Conservation (phyloP, 441 rosid species). For the Eruca vesicaria region DNA sequence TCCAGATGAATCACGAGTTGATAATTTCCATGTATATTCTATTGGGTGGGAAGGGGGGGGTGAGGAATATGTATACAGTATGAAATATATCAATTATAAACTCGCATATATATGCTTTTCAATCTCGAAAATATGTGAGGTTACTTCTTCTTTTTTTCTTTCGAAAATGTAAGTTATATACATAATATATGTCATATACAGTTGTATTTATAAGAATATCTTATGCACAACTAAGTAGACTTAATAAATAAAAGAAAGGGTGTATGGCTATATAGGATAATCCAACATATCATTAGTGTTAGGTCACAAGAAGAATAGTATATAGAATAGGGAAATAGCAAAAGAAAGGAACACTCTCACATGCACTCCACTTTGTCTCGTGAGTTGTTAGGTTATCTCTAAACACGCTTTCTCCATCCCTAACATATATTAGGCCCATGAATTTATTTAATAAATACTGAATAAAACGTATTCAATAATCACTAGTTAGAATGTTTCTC, state of each 20-base stretch:
- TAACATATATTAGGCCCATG: not conserved
- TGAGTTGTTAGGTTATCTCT: slow-evolving; percentile 23
- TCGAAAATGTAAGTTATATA: not conserved
- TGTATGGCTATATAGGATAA: not conserved
- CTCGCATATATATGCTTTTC: not conserved
- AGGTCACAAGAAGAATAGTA: slow-evolving; percentile 5
- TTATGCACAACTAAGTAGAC: not conserved
- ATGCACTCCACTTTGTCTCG: slow-evolving; percentile 28
- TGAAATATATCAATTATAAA: not conserved
- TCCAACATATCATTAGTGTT: not conserved
- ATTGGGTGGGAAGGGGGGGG: no score
- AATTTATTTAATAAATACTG: not conserved
- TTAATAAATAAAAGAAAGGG: not conserved
- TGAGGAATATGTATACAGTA: not conserved
- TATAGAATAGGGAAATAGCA: slow-evolving; percentile 8
- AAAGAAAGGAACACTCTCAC: slow-evolving; percentile 10
- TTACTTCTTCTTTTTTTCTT: not conserved
- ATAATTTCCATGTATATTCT: not conserved
- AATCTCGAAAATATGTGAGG: not conserved
- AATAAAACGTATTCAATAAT: not conserved
- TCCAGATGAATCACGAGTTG: not conserved
- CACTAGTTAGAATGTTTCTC: not conserved
- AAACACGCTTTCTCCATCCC: slow-evolving; percentile 15
- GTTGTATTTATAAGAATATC: not conserved
- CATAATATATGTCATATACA: not conserved